These are phyloP conservation scores for Syncephalis plumigaleata DNA, from an alignment of 371 early-diverging fungal species.

Conservation along the genomic window DNA sequence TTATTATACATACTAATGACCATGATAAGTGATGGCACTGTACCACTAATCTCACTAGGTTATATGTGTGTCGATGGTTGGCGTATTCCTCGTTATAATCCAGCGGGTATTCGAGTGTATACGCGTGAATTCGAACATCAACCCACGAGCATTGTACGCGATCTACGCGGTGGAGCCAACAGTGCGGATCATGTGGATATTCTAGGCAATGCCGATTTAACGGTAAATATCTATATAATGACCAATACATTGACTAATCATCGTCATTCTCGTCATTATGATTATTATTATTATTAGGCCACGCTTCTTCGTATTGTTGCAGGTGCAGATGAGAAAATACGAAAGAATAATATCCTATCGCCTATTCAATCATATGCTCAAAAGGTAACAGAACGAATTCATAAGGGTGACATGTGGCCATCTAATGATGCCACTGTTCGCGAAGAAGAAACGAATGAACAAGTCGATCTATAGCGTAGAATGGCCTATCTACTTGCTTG, in stretches of 20 bases:
- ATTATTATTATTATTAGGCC: too few relatives aligned
- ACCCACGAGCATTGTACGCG: slow-evolving; percentile 23
- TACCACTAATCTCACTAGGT: slow-evolving; percentile 73
- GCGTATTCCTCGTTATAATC: slow-evolving; percentile 71
- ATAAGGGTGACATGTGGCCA: too few relatives aligned
- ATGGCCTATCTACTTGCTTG: too few relatives aligned
- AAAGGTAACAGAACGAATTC: too few relatives aligned
- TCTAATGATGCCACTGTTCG: too few relatives aligned
- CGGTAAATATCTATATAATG: slow-evolving; percentile 8
- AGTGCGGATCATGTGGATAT: slow-evolving; percentile 86
- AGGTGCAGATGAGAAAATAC: too few relatives aligned
- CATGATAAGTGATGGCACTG: slow-evolving; percentile 72
- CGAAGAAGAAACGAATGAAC: too few relatives aligned
- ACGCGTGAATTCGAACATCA: slow-evolving; percentile 62
- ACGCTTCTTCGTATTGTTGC: too few relatives aligned
- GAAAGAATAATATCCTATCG: too few relatives aligned
- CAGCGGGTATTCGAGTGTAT: slow-evolving; percentile 50
- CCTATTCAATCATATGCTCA: too few relatives aligned
- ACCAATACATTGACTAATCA: neutral
- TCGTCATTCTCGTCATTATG: too few relatives aligned
- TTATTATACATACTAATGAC: neutral
- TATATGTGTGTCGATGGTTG: slow-evolving; percentile 90
- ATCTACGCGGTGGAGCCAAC: slow-evolving; percentile 65
- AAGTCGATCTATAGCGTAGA: too few relatives aligned
- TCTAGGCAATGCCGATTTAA: slow-evolving; percentile 51